A percentile compares a stretch with the other conserved stretches of the same genome.
phyloP scores from a whole-genome alignment of 2,329 filamentous ascomycete species.

The Didymella glomerata region DNA sequence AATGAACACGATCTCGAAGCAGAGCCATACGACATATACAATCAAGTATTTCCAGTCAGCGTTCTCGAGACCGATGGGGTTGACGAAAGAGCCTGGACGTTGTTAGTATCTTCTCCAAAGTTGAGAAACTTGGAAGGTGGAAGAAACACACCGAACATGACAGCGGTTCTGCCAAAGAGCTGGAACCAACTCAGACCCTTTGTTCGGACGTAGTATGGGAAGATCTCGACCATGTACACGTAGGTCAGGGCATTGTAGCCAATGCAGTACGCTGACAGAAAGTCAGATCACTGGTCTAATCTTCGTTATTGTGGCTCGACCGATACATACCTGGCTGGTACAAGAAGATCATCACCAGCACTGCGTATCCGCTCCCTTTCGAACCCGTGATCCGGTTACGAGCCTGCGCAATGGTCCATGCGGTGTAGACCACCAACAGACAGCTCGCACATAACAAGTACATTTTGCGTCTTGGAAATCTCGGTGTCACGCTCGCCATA shows the following conservation, averaged over 20 bases:
- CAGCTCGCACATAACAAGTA: conserved; percentile 59
- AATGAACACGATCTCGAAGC: conserved; percentile 47
- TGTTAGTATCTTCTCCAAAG: neutral
- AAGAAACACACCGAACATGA: conserved; percentile 59
- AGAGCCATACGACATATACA: conserved; percentile 60
- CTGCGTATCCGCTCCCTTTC: conserved; percentile 51
- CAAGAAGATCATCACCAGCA: conserved; percentile 62
- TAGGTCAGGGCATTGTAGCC: conserved; percentile 67
- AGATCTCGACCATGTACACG: conserved; percentile 62
- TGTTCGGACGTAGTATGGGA: conserved; percentile 60
- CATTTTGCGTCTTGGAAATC: conserved; percentile 63
- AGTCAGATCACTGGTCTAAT: neutral
- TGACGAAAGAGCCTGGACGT: conserved; percentile 61
- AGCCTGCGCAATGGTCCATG: conserved; percentile 55
- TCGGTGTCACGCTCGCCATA: conserved; percentile 64
- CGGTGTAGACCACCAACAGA: conserved; percentile 47
- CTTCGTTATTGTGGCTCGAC: no score
- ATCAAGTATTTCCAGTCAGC: conserved; percentile 70
- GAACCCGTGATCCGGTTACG: conserved; percentile 59
- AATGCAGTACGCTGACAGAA: conserved; percentile 58
- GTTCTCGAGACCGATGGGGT: conserved; percentile 69
- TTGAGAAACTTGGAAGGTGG: no score
- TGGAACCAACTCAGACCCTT: conserved; percentile 66
- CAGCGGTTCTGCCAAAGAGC: conserved; percentile 66
- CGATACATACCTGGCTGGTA: conserved; percentile 48